Percentiles rank a stretch among this genome's conserved stretches.
phyloP scores from a whole-genome alignment of 2,329 filamentous ascomycete genomes.

The Fonsecaea pedrosoi region DNA sequence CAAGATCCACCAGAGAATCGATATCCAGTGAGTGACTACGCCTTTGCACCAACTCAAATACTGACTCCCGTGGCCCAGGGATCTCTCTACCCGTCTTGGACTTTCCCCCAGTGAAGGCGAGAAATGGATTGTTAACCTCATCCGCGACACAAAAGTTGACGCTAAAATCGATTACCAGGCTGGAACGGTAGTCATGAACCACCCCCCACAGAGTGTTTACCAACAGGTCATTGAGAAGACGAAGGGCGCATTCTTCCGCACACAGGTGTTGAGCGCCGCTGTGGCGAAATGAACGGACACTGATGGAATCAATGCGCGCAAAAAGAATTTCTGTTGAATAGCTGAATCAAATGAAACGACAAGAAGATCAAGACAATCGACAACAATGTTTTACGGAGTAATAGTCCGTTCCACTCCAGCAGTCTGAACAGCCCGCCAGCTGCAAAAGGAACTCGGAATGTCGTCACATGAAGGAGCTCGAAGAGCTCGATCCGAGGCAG shows the following conservation, averaged over 20 bases:
- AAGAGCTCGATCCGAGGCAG: neutral
- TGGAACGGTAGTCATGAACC: slow-evolving; percentile 99
- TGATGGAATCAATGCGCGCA: neutral
- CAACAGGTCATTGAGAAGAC: slow-evolving; percentile 99
- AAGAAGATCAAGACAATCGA: neutral
- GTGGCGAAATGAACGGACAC: slow-evolving; percentile 55
- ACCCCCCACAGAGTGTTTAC: slow-evolving; percentile 97
- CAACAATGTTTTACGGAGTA: neutral
- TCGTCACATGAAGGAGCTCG: neutral
- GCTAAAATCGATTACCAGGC: slow-evolving; percentile 99
- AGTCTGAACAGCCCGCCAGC: neutral
- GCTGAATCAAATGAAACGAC: neutral
- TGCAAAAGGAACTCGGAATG: neutral
- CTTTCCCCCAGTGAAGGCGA: slow-evolving; percentile 93
- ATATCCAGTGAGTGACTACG: slow-evolving; percentile 73
- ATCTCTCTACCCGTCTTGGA: slow-evolving; percentile 88
- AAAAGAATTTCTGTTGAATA: neutral
- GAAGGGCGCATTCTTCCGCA: slow-evolving; percentile 98
- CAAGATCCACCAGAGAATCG: slow-evolving; percentile 99
- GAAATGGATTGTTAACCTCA: slow-evolving; percentile 99
- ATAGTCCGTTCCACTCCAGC: neutral
- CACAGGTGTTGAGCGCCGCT: slow-evolving; percentile 79
- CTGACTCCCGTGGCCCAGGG: slow-evolving; percentile 54
- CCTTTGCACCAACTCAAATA: slow-evolving; percentile 18
- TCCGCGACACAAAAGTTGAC: slow-evolving; percentile 94